Evolutionary conservation across 345 rosid species (phyloP).

Genomic region (Aurinia saxatilis): DNA sequence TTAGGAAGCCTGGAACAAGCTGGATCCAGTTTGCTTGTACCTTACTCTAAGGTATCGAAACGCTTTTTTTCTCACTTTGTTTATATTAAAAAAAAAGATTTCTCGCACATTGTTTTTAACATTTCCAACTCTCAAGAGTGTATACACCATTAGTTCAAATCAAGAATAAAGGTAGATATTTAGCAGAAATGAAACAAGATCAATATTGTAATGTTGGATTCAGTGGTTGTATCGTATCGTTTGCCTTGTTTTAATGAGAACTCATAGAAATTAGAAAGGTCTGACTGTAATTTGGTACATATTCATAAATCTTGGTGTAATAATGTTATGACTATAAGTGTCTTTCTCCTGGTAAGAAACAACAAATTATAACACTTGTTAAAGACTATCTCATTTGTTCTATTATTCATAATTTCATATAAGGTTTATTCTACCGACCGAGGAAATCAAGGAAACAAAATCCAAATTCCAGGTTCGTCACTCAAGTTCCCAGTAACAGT

Average conservation of each 20-base stretch:
- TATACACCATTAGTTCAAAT: background rate
- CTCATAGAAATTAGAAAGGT: background rate
- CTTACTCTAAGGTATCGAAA: background rate
- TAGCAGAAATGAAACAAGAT: background rate
- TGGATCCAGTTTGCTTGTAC: constrained; percentile 15
- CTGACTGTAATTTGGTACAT: background rate
- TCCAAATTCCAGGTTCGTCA: background rate
- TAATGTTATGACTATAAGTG: background rate
- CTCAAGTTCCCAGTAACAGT: constrained; percentile 1
- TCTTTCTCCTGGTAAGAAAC: background rate
- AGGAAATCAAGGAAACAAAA: constrained; percentile 8
- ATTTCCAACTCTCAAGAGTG: background rate
- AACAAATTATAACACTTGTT: background rate
- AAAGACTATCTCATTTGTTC: background rate
- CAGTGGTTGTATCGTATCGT: background rate
- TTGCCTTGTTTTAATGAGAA: background rate
- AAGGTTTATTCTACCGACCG: constrained; percentile 12
- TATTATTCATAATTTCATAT: background rate
- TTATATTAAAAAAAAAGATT: background rate
- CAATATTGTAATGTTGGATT: background rate
- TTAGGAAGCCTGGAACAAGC: background rate
- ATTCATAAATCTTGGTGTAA: background rate
- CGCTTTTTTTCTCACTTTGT: background rate
- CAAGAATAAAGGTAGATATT: background rate
- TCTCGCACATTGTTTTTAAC: background rate